Evolutionary conservation across 495 filamentous ascomycete genomes (phyloP), one percentile per base, ranked within the genome.

Genomic region (Hyphodiscus hymeniophilus): DNA sequence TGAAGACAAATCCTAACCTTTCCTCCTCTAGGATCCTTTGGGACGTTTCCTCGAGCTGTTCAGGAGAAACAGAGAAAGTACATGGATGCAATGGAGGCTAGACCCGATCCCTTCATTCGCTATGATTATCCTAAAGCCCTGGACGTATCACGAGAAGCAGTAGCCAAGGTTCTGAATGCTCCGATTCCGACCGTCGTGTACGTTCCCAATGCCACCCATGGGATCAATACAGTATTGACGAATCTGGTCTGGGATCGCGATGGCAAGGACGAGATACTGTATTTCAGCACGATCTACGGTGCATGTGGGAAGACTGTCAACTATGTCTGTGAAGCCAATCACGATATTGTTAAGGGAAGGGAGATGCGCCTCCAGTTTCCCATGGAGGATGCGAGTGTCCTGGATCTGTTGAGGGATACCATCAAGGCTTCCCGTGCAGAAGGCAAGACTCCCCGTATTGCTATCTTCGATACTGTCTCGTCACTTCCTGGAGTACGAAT

Each of bases 141-240:
- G 0, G 76, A 83, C 56, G 58, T 74, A 36, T 79, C 78, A 3
- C 84, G 90, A 15, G 60, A 45, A 2, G 79, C 78, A 4, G 59
- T 91, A 11, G 84, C 89, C 0, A 54, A 63, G 3, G 51, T 86
- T 15, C 68, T 96, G 38, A 66, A 81, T 47, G 79, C 74, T 1
- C 79, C 79, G 1, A 55, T 65, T 22, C 67, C 77, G 0, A 82
- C 82, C 16, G 66, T 82, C 38, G 89, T 94, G 3, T 80, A 89
- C 44, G 83, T 94, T 10, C 73, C 77, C 33, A 95, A 96, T 64
- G 84, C 87, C 38, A 90, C 87, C 0, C 81, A 78, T 0, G 89
- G 83, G 38, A 68, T 94, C 42, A 87, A 87, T 64, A 88, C 83
- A 4, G 77, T 95, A 3, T 71, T 95, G 15, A 79, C 80, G 44